Percentiles rank a stretch among this genome's conserved stretches.
Evolutionary conservation across 2,329 filamentous ascomycete species (phyloP).

Genomic region (Lasiodiplodia hormozganensis): DNA sequence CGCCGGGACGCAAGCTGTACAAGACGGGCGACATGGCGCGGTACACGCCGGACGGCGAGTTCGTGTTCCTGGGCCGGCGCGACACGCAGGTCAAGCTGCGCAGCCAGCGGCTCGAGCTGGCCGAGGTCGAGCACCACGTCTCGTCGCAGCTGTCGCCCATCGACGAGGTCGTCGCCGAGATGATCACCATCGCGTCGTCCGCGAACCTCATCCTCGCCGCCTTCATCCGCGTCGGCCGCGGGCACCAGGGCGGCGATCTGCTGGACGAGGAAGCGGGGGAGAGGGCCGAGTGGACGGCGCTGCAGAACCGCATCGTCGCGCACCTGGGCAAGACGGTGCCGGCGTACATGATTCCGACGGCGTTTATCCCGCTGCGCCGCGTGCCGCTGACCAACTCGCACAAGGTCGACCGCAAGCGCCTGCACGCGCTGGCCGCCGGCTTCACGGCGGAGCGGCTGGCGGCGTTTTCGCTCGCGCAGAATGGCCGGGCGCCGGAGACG

Average conservation of each 20-base stretch:
- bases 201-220: constrained; percentile 30
- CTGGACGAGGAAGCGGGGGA: constrained; percentile 29
- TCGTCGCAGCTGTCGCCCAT: neutral
- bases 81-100: constrained; percentile 33
- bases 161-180: neutral
- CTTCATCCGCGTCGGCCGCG: constrained; percentile 40
- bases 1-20: constrained; percentile 30
- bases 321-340: constrained; percentile 1
- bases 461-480: neutral
- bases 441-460: neutral
- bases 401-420: constrained; percentile 44
- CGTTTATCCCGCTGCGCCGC: neutral
- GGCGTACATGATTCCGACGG: constrained; percentile 5
- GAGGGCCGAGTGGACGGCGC: neutral
- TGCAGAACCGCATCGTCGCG: neutral
- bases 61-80: constrained; percentile 45
- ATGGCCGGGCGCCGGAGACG: neutral
- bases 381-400: constrained; percentile 49
- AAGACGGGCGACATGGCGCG: constrained; percentile 22
- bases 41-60: constrained; percentile 42
- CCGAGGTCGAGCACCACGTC: constrained; percentile 42
- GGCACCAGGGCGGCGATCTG: constrained; percentile 53
- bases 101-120: constrained; percentile 9
- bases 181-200: neutral
- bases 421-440: constrained; percentile 33